Evolutionary conservation across 768 basidiomycete genomes (phyloP).

Genomic region (Erythrobasidium yunnanense): DNA sequence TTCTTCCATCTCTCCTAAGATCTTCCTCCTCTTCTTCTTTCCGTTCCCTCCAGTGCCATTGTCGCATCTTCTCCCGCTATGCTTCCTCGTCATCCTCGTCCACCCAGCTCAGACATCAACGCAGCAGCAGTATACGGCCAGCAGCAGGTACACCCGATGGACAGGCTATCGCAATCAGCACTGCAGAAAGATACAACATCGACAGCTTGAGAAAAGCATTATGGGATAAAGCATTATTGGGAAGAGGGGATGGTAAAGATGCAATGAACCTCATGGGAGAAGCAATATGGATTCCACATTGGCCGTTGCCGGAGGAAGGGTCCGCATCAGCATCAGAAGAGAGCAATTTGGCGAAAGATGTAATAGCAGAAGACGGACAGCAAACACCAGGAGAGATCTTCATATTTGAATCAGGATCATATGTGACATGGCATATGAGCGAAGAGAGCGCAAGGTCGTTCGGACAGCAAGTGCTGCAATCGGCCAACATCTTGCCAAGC

Average conservation of each 20-base stretch:
- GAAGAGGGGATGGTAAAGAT: conserved; percentile 16
- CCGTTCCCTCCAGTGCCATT: no score
- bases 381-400: conserved; percentile 9
- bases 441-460: background rate
- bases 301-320: conserved; percentile 17
- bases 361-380: conserved; percentile 28
- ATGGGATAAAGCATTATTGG: conserved; percentile 24
- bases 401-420: conserved; percentile 30
- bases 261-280: conserved; percentile 29
- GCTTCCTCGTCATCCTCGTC: no score
- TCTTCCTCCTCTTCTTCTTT: no score
- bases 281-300: conserved; percentile 21
- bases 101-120: conserved; percentile 21
- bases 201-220: conserved; percentile 29
- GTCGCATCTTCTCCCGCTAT: no score
- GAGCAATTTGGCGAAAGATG: background rate
- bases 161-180: conserved; percentile 30
- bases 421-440: conserved; percentile 18
- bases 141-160: conserved; percentile 26
- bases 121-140: conserved; percentile 3
- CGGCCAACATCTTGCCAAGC: no score
- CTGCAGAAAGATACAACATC: conserved; percentile 35
- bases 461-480: conserved; percentile 23
- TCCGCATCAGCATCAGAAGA: background rate
- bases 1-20: no score